Conservation (phyloP, 345 rosid species). For the Ailanthus altissimus region DNA sequence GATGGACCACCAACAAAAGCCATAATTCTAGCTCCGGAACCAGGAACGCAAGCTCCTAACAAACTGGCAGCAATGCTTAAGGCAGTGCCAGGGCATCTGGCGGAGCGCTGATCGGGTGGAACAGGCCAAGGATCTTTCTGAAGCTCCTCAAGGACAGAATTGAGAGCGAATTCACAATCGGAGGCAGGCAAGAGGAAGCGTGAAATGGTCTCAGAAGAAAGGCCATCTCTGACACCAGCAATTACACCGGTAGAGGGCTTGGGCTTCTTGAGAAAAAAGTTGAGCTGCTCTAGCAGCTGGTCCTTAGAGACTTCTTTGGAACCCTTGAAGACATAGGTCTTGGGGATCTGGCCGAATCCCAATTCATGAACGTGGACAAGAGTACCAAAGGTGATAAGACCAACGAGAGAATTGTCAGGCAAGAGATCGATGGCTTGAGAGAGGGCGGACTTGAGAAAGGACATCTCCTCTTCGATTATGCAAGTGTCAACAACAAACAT, state of each 20-base stretch:
- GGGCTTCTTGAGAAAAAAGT: slow-evolving; percentile 78
- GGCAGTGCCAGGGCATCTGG: slow-evolving; percentile 89
- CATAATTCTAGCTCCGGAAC: slow-evolving; percentile 93
- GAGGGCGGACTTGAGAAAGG: slow-evolving; percentile 74
- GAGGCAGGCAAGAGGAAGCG: slow-evolving; percentile 88
- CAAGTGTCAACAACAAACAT: slow-evolving; percentile 87
- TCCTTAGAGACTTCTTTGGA: slow-evolving; percentile 76
- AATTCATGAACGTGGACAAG: slow-evolving; percentile 85
- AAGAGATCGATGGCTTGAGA: slow-evolving; percentile 76
- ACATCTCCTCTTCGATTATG: slow-evolving; percentile 83
- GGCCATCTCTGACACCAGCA: slow-evolving; percentile 85
- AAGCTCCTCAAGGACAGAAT: slow-evolving; percentile 89
- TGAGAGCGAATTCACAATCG: slow-evolving; percentile 80
- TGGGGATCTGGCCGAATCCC: slow-evolving; percentile 70
- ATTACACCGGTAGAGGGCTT: slow-evolving; percentile 79
- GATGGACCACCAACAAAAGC: slow-evolving; percentile 97
- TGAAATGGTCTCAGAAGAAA: slow-evolving; percentile 80
- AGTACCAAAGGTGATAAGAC: slow-evolving; percentile 76
- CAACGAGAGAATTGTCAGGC: slow-evolving; percentile 72
- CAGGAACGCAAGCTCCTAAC: slow-evolving; percentile 94
- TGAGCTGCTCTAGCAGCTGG: slow-evolving; percentile 77
- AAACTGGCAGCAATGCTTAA: slow-evolving; percentile 81
- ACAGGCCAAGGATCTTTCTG: slow-evolving; percentile 82
- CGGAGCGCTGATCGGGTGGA: slow-evolving; percentile 71
- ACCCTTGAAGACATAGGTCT: slow-evolving; percentile 78